These are phyloP conservation scores for Lepiota venenata DNA, from an alignment of 768 basidiomycete species.

Conservation along the genomic window DNA sequence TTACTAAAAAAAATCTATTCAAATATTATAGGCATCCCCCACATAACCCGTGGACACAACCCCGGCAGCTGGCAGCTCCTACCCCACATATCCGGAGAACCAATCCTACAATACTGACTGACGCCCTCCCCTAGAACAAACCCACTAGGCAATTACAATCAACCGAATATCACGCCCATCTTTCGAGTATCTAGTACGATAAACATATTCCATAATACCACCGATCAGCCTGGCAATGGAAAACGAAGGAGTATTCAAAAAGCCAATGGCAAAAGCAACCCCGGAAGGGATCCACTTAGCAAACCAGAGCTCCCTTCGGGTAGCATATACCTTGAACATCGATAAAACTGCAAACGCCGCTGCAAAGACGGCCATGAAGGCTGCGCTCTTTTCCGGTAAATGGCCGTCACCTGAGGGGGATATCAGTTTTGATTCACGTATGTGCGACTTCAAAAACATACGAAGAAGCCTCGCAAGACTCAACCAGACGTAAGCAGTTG, in stretches of 20 bases:
- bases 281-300: conserved; percentile 89
- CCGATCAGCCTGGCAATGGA: conserved; percentile 89
- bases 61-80: conserved; percentile 80
- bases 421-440: conserved; percentile 18
- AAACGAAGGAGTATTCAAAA: conserved; percentile 94
- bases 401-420: conserved; percentile 65
- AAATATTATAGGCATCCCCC: conserved; percentile 47
- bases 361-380: conserved; percentile 82
- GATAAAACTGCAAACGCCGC: conserved; percentile 67
- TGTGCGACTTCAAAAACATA: conserved; percentile 31
- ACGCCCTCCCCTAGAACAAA: conserved; percentile 97
- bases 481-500: conserved; percentile 93
- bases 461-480: conserved; percentile 72
- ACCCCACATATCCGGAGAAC: conserved; percentile 71
- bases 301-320: conserved; percentile 43
- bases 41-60: conserved; percentile 76
- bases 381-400: conserved; percentile 69
- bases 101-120: conserved; percentile 76
- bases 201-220: conserved; percentile 75
- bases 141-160: conserved; percentile 88
- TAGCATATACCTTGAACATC: conserved; percentile 58
- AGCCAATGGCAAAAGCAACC: conserved; percentile 93
- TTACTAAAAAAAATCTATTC: conserved; percentile 1
- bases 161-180: conserved; percentile 64
- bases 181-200: conserved; percentile 49